A percentile compares a stretch with the other conserved stretches of the same genome.
Conservation (phyloP, 2,329 filamentous ascomycete species). For the Aureobasidium sp. region DNA sequence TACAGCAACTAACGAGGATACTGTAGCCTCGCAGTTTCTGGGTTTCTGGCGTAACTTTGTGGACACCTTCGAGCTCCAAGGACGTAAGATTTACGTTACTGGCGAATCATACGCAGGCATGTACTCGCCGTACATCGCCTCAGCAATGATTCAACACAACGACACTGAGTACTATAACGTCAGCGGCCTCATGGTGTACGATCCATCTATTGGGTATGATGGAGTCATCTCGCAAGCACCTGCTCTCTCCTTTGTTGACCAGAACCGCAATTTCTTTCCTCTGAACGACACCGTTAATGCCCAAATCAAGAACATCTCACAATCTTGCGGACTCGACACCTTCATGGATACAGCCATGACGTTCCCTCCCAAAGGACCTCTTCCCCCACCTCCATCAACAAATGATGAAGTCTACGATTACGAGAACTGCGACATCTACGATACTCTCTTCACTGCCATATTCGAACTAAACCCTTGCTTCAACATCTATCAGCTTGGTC, state of each 20-base stretch:
- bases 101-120: constrained; percentile 58
- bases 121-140: constrained; percentile 50
- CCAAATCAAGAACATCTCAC: constrained; percentile 25
- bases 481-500: constrained; percentile 25
- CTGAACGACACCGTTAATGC: constrained; percentile 14
- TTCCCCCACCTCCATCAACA: constrained; percentile 22
- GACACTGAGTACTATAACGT: constrained; percentile 26
- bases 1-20: constrained; percentile 31
- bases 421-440: constrained; percentile 26
- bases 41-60: constrained; percentile 44
- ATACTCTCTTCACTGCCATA: constrained; percentile 24
- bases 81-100: constrained; percentile 40
- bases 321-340: constrained; percentile 38
- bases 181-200: constrained; percentile 25
- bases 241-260: constrained; percentile 3
- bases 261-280: constrained; percentile 12
- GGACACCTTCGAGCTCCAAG: constrained; percentile 39
- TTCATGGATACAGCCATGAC: constrained; percentile 33
- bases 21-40: constrained; percentile 33
- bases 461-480: constrained; percentile 26
- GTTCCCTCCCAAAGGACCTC: constrained; percentile 31
- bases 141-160: constrained; percentile 43
- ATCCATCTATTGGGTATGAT: constrained; percentile 34
- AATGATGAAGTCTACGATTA: constrained; percentile 1
- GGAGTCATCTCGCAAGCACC: constrained; percentile 9